These are phyloP conservation scores for Aspergillus sergii DNA, from an alignment of 2,329 filamentous ascomycete genomes.

Conservation along the genomic window DNA sequence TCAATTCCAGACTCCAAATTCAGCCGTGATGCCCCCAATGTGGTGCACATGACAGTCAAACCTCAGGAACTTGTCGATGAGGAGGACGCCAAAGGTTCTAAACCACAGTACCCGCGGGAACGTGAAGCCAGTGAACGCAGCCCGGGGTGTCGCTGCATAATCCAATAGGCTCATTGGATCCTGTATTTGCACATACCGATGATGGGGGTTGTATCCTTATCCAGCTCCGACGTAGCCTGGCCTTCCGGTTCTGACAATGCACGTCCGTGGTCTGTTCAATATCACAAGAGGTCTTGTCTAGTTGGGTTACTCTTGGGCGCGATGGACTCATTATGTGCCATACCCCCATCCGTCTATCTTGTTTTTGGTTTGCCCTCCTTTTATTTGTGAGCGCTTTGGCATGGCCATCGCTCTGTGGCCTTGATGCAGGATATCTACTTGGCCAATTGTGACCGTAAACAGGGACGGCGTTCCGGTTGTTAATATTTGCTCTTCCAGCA, in stretches of 20 bases:
- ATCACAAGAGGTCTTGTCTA: not conserved
- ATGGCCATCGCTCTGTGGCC: conserved; percentile 5
- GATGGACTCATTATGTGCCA: not conserved
- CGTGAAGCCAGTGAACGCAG: conserved; percentile 59
- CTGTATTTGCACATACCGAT: conserved; percentile 1
- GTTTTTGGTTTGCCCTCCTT: not conserved
- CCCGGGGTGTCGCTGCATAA: conserved; percentile 66
- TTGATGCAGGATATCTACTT: conserved; percentile 15
- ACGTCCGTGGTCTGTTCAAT: not conserved
- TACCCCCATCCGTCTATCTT: not conserved
- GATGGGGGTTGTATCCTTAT: not conserved
- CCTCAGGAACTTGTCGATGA: conserved; percentile 83
- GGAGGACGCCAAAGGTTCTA: conserved; percentile 71
- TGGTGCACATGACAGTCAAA: conserved; percentile 92
- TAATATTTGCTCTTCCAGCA: conserved; percentile 9
- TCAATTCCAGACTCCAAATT: conserved; percentile 74
- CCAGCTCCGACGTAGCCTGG: not conserved
- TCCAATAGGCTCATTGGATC: conserved; percentile 49
- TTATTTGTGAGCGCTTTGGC: conserved; percentile 3
- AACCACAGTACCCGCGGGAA: conserved; percentile 53
- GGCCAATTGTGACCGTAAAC: conserved; percentile 12
- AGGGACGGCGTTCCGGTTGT: conserved; percentile 20
- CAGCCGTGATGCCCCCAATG: conserved; percentile 72
- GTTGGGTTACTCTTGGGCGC: not conserved
- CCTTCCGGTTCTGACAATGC: not conserved